Conservation (phyloP, 2,329 filamentous ascomycete genomes). For the Aureobasidium sp. region DNA sequence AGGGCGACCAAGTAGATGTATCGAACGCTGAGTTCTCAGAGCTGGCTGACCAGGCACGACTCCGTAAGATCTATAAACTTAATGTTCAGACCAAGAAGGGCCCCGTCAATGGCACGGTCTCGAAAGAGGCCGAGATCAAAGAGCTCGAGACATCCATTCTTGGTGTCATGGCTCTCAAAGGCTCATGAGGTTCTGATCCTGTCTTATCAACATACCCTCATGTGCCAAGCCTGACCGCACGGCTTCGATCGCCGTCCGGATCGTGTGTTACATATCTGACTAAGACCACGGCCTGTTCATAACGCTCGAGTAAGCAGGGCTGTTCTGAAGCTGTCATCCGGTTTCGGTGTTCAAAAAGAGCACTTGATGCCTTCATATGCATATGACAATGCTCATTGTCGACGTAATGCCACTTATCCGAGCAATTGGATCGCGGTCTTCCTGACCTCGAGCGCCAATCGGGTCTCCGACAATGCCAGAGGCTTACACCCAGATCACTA, state of each 20-base stretch:
- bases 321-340: not conserved
- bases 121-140: constrained; percentile 17
- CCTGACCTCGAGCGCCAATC: no score
- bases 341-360: not conserved
- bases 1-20: constrained; percentile 55
- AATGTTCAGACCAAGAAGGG: constrained; percentile 45
- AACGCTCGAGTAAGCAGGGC: not conserved
- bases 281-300: not conserved
- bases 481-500: no score
- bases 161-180: constrained; percentile 71
- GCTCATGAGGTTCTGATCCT: constrained; percentile 34
- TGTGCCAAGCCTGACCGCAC: not conserved
- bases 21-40: constrained; percentile 55
- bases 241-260: not conserved
- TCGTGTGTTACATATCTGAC: not conserved
- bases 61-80: constrained; percentile 84
- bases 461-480: no score
- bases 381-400: not conserved
- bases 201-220: not conserved
- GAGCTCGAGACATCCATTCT: constrained; percentile 65
- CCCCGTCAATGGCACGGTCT: constrained; percentile 28
- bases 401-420: not conserved
- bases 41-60: constrained; percentile 58
- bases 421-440: no score
- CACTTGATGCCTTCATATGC: not conserved